These are phyloP conservation scores for Aureobasidium sp. DNA, from an alignment of 2,329 filamentous ascomycete species.

Conservation along the genomic window DNA sequence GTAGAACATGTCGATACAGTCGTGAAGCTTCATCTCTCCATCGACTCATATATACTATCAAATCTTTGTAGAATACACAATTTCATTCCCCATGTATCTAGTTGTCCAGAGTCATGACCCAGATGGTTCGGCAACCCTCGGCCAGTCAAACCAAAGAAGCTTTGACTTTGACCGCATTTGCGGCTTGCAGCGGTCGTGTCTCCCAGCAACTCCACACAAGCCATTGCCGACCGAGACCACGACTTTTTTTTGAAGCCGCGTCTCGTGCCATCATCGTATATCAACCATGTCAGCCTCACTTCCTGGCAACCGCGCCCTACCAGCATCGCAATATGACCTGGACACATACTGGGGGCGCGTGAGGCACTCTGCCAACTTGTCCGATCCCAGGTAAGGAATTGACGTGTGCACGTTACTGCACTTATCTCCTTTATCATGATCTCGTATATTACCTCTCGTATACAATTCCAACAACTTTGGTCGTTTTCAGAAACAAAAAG, in stretches of 20 bases:
- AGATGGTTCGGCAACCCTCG: background rate
- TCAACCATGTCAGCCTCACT: constrained; percentile 48
- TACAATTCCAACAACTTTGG: no score
- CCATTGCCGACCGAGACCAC: background rate
- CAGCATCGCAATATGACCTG: constrained; percentile 86
- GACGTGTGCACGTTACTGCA: background rate
- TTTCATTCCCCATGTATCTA: background rate
- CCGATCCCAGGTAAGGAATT: constrained; percentile 80
- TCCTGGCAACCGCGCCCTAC: constrained; percentile 67
- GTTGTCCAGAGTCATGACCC: background rate
- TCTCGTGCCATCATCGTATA: background rate
- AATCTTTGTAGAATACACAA: background rate
- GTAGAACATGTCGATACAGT: background rate
- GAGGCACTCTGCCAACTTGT: constrained; percentile 76
- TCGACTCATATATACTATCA: background rate
- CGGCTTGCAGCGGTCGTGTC: constrained; percentile 4
- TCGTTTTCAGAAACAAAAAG: background rate
- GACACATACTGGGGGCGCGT: constrained; percentile 93
- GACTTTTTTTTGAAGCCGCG: background rate
- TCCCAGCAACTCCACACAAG: background rate
- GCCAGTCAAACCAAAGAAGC: constrained; percentile 5
- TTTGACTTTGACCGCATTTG: background rate
- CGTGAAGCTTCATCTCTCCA: background rate
- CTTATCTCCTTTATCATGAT: background rate
- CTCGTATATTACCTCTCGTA: background rate